Percentiles rank a stretch among this genome's conserved stretches.
These are phyloP conservation scores for Euphorbia tirucalli DNA, from an alignment of 345 rosid species.

Conservation along the genomic window DNA sequence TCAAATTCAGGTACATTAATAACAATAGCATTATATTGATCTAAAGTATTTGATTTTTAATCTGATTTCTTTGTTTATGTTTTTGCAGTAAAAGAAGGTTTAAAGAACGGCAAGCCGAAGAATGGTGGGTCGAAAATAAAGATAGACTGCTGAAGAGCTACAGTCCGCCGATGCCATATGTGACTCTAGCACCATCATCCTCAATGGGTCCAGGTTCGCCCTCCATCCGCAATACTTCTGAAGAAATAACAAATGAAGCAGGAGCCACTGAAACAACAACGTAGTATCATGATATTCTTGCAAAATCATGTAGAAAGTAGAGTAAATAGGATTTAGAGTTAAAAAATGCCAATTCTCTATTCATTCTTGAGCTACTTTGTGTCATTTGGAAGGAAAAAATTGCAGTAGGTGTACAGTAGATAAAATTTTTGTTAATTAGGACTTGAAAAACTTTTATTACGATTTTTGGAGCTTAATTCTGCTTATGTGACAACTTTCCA, in stretches of 20 bases:
- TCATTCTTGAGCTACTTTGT: neutral
- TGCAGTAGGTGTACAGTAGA: constrained; percentile 5
- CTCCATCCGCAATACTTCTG: neutral
- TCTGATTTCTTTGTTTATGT: neutral
- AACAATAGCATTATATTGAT: neutral
- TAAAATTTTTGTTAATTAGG: neutral
- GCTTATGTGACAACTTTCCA: neutral
- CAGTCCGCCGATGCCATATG: constrained; percentile 31
- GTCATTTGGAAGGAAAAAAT: neutral
- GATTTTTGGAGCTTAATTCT: neutral
- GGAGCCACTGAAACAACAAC: constrained; percentile 14
- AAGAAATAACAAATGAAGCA: constrained; percentile 11
- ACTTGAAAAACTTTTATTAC: neutral
- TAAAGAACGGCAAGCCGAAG: constrained; percentile 73
- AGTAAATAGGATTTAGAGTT: neutral
- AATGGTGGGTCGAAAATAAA: constrained; percentile 86
- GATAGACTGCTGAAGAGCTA: constrained; percentile 72
- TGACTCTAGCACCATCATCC: constrained; percentile 25
- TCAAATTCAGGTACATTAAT: constrained; percentile 74
- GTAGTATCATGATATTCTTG: constrained; percentile 4
- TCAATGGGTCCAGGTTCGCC: constrained; percentile 12
- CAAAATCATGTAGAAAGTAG: neutral
- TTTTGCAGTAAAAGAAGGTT: constrained; percentile 71
- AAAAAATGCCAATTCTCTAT: neutral
- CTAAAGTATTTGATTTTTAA: neutral